phyloP scores from a whole-genome alignment of 2,329 filamentous ascomycete genomes.

The Trichoderma koningii region DNA sequence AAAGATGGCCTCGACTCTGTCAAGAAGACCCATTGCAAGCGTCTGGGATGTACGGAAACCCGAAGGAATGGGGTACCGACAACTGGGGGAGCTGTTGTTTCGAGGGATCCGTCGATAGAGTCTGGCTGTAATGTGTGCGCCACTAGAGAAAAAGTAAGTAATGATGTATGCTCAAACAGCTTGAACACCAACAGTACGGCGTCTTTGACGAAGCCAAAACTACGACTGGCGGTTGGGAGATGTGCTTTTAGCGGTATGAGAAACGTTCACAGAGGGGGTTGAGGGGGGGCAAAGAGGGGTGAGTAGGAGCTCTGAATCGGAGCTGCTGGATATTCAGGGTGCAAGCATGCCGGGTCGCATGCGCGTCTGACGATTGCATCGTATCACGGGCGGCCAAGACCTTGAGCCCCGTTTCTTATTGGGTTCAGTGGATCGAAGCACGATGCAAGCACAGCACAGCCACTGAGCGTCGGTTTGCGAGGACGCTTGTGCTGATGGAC shows the following conservation, averaged over 20 bases:
- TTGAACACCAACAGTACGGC: neutral
- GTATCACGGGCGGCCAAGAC: slow-evolving; percentile 19
- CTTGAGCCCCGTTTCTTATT: slow-evolving; percentile 16
- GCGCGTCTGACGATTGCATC: slow-evolving; percentile 11
- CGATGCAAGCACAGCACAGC: slow-evolving; percentile 25
- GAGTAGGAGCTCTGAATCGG: slow-evolving; percentile 6
- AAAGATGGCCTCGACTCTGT: slow-evolving; percentile 49
- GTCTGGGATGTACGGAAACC: neutral
- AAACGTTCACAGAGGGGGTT: neutral
- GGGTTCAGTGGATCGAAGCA: slow-evolving; percentile 20
- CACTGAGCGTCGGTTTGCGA: slow-evolving; percentile 14
- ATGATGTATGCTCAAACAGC: neutral
- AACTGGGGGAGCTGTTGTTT: neutral
- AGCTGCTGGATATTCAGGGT: slow-evolving; percentile 8
- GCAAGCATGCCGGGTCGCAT: slow-evolving; percentile 15
- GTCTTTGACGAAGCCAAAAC: neutral
- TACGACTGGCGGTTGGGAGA: neutral
- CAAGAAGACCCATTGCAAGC: slow-evolving; percentile 39
- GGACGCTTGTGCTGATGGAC: neutral
- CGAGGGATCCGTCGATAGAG: neutral
- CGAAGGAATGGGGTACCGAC: neutral
- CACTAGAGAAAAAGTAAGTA: neutral
- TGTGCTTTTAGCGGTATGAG: neutral
- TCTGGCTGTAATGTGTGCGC: neutral
- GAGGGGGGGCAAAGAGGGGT: slow-evolving; percentile 9